Conservation (phyloP, 768 basidiomycete species). For the Mrakia blollopis region DNA sequence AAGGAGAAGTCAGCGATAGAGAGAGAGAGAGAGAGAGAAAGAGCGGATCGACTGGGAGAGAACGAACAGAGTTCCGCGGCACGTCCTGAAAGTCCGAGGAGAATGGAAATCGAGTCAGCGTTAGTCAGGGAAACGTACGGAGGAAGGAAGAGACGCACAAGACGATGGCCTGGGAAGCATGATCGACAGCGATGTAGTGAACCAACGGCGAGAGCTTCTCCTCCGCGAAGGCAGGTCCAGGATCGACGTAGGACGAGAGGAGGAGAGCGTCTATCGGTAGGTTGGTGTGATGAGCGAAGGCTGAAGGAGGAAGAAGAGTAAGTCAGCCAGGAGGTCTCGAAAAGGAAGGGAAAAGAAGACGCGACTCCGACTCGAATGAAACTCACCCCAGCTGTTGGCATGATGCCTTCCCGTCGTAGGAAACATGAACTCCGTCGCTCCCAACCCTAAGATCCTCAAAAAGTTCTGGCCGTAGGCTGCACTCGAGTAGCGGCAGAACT, state of each 20-base stretch:
- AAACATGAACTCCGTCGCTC: slow-evolving; percentile 40
- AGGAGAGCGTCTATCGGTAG: slow-evolving; percentile 44
- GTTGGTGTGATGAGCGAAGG: slow-evolving; percentile 44
- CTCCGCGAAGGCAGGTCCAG: slow-evolving; percentile 34
- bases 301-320: neutral
- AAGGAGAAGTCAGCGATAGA: neutral
- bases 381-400: slow-evolving; percentile 40
- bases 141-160: slow-evolving; percentile 34
- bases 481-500: slow-evolving; percentile 29
- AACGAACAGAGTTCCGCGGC: slow-evolving; percentile 41
- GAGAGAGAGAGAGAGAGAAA: neutral
- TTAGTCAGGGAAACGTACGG: neutral
- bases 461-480: slow-evolving; percentile 40
- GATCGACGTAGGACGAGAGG: slow-evolving; percentile 44
- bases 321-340: neutral
- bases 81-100: slow-evolving; percentile 36
- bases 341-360: neutral
- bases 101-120: neutral
- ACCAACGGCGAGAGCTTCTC: slow-evolving; percentile 41
- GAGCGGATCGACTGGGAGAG: neutral
- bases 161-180: slow-evolving; percentile 42
- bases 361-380: neutral
- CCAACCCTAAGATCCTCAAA: slow-evolving; percentile 43
- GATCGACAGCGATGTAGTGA: slow-evolving; percentile 46
- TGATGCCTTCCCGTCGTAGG: slow-evolving; percentile 42